Conservation (phyloP, 257 asterid species). For the Paulownia fortunei region DNA sequence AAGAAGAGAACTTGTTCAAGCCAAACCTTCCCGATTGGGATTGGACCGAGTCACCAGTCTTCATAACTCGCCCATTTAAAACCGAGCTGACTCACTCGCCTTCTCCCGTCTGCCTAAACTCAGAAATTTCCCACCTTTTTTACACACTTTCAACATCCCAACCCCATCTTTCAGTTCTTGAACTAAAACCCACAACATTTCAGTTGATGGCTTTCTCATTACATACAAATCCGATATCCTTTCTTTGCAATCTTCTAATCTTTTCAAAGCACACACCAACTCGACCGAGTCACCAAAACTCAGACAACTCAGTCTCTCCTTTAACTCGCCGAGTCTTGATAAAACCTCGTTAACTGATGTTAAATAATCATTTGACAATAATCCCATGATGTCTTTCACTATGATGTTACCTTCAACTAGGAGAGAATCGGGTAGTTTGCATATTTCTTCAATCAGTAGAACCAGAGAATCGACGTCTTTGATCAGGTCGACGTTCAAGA, state of each 20-base stretch:
- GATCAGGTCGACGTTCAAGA: constrained; percentile 49
- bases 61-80: constrained; percentile 30
- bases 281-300: constrained; percentile 65
- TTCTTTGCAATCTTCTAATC: constrained; percentile 52
- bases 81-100: constrained; percentile 62
- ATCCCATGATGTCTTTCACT: constrained; percentile 41
- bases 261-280: constrained; percentile 46
- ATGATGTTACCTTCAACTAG: constrained; percentile 43
- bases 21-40: constrained; percentile 51
- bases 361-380: constrained; percentile 50
- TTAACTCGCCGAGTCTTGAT: constrained; percentile 53
- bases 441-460: constrained; percentile 45
- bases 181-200: constrained; percentile 50
- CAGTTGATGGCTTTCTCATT: constrained; percentile 47
- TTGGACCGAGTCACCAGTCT: constrained; percentile 38
- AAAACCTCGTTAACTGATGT: constrained; percentile 48
- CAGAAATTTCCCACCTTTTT: constrained; percentile 32
- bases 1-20: neutral
- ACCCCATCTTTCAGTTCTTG: constrained; percentile 40
- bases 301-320: constrained; percentile 46
- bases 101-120: constrained; percentile 28
- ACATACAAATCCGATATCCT: constrained; percentile 31
- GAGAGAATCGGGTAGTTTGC: constrained; percentile 53
- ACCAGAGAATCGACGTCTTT: constrained; percentile 53
- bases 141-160: constrained; percentile 35